These are phyloP conservation scores for Verticillium nonalfalfae DNA, from an alignment of 2,329 filamentous ascomycete genomes.

Conservation along the genomic window DNA sequence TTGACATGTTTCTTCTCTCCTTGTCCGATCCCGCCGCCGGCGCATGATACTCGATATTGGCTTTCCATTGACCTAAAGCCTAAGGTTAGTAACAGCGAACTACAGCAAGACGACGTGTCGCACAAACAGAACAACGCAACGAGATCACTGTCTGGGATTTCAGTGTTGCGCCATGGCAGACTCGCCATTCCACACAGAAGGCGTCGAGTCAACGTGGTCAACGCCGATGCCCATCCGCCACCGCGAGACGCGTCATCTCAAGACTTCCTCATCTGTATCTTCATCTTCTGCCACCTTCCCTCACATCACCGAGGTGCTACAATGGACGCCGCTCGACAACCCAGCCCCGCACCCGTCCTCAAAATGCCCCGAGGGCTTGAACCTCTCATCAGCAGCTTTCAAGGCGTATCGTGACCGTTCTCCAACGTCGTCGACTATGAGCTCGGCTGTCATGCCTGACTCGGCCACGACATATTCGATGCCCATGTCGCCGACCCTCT, in stretches of 20 bases:
- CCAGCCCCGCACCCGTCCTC: background rate
- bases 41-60: background rate
- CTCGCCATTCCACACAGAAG: conserved; percentile 3
- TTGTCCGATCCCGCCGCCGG: background rate
- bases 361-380: conserved; percentile 10
- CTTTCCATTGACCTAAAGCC: background rate
- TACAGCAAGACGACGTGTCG: too few relatives aligned
- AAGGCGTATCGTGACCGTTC: conserved; percentile 18
- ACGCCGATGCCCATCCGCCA: conserved; percentile 9
- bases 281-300: background rate
- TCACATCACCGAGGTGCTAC: background rate
- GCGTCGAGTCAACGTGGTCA: conserved; percentile 2
- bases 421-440: conserved; percentile 27
- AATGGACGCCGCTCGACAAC: background rate
- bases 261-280: background rate
- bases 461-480: conserved; percentile 29
- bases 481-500: conserved; percentile 13
- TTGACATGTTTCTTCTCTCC: background rate
- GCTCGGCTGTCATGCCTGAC: conserved; percentile 29
- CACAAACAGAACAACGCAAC: background rate
- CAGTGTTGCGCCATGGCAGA: background rate
- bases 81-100: background rate
- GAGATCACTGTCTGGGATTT: too few relatives aligned
- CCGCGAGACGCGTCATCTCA: conserved; percentile 7
- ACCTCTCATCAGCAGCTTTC: conserved; percentile 5